These are phyloP conservation scores for Fennellomyces sp. DNA, from an alignment of 371 early-diverging fungal genomes.

Conservation along the genomic window DNA sequence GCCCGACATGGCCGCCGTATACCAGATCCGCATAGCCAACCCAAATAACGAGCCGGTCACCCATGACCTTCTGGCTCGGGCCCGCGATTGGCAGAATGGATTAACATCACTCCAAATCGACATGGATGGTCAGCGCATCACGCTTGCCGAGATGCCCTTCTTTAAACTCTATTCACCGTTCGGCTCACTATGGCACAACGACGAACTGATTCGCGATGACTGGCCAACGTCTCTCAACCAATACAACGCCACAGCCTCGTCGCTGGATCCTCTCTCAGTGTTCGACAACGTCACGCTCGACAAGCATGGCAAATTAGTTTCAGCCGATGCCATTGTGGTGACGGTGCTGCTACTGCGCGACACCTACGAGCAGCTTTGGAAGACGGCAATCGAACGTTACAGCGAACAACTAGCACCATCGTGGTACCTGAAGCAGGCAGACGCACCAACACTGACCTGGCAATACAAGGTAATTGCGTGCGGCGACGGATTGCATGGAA, in stretches of 20 bases:
- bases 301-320: constrained; percentile 21
- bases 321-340: constrained; percentile 54
- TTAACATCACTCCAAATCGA: constrained; percentile 6
- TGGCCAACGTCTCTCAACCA: constrained; percentile 23
- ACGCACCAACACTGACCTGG: constrained; percentile 15
- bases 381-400: constrained; percentile 11
- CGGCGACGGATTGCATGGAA: too few species aligned
- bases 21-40: constrained; percentile 47
- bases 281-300: constrained; percentile 48
- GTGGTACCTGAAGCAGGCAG: background rate
- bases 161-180: constrained; percentile 52
- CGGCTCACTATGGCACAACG: constrained; percentile 55
- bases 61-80: constrained; percentile 9
- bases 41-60: constrained; percentile 2
- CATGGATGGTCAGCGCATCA: background rate
- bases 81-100: constrained; percentile 7
- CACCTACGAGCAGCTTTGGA: constrained; percentile 1
- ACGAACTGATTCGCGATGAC: constrained; percentile 31
- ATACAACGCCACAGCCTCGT: constrained; percentile 32
- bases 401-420: constrained; percentile 25
- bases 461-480: constrained; percentile 11
- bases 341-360: constrained; percentile 29
- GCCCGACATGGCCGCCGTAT: constrained; percentile 24
- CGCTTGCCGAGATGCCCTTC: constrained; percentile 16
- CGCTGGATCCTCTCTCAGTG: constrained; percentile 48